Base-by-base conservation (phyloP, 257 asterid genomes). In the Perilla frutescens region DNA sequence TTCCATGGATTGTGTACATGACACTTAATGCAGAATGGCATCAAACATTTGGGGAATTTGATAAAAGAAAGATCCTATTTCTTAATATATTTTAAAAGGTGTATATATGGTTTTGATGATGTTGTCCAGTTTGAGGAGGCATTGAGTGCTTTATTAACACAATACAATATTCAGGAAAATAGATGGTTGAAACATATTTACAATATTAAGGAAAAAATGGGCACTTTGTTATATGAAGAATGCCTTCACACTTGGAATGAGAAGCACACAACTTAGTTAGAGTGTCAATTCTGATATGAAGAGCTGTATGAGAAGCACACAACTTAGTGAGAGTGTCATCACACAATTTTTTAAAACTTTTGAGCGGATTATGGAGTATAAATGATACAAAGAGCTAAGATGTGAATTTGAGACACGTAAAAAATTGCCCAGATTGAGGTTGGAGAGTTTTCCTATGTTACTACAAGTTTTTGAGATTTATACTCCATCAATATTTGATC, bases 61-160 rank as follows among this genome's bases (percentile, higher is more conserved):
- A 64, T 64, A 40, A 64, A 64, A 2, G 55, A 64, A 4, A 15
- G 70, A 43, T 64, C 11, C 4, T 43, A 15, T 20, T 63, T 64
- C 69, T 62, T 62, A 41, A 4, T 20, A 14, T 9, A 44, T 64
- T 44, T 44, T 20, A 64, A 64, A 12, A 58, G 26, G 12, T 61
- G 67, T 14, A 61, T 61, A 34, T 62, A 62, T 36, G 5, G 34
- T 50, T 15, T 62, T 37, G 50, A 14, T 13, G 67, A 62, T 3
- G 34, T 39, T 13, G 2, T 5, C 14, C 31, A 37, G 3, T 62
- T 62, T 14, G 67, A 62, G 7, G 50, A 39, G 7, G 31, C 34
- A 5, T 44, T 20, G 26, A 20, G 26, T 20, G 26, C 26, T 20
- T 20, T 20, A 20, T 20, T 20, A 20, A 20, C 26, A 20, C 1